A percentile compares a stretch with the other conserved stretches of the same genome.
Evolutionary conservation across 2,329 filamentous ascomycete genomes (phyloP).

Genomic region (Botrytis elliptica): DNA sequence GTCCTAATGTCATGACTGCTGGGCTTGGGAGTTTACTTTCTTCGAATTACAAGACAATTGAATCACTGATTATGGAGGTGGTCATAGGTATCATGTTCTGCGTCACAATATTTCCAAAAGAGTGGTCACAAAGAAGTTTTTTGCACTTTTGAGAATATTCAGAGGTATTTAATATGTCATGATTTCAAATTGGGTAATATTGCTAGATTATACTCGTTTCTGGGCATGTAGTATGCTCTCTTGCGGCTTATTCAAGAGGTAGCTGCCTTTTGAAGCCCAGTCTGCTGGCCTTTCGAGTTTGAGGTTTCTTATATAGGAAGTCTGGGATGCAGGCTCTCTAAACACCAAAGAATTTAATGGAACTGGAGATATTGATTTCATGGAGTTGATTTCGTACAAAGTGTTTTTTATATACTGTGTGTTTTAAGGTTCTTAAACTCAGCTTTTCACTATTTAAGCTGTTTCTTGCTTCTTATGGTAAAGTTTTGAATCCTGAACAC

Average conservation of each 20-base stretch:
- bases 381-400: neutral
- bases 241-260: neutral
- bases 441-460: neutral
- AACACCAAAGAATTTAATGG: neutral
- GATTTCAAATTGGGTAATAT: neutral
- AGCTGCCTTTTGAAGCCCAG: neutral
- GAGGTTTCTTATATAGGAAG: neutral
- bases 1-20: neutral
- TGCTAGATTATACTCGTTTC: neutral
- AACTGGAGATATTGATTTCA: neutral
- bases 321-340: neutral
- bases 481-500: neutral
- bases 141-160: neutral
- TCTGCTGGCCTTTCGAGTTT: neutral
- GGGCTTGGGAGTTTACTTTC: neutral
- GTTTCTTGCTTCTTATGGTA: neutral
- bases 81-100: neutral
- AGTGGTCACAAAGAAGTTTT: neutral
- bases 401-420: neutral
- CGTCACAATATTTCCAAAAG: neutral
- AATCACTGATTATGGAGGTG: neutral
- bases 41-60: neutral
- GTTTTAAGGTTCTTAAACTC: neutral
- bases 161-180: neutral
- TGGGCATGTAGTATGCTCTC: neutral